Evolutionary conservation across 2,329 filamentous ascomycete species (phyloP), one percentile per base, ranked within the genome.

Genomic region (Lecanosticta acicola): DNA sequence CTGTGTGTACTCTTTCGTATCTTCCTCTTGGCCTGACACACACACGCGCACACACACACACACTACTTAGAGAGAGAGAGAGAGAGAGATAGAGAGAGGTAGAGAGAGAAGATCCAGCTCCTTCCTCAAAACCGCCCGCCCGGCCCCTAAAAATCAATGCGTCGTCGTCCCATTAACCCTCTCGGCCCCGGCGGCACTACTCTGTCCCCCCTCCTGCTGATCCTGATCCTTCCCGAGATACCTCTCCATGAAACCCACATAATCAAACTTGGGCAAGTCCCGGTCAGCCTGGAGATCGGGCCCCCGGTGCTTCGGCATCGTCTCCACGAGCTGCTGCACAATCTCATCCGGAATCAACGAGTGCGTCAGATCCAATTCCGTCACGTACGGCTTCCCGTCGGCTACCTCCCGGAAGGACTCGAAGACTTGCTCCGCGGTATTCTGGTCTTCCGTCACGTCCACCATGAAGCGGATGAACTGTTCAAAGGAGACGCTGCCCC

Each of bases 391-490:
- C 75, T 98, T 98, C 56, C 93, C 93, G 71, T 98, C 93, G 14
- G 93, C 93, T 37, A 98, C 93, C 69, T 98, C 93, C 47, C 84
- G 82, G 79, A 98, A 98, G 54, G 86, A 94, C 71, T 98, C 91
- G 73, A 93, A 97, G 3, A 98, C 93, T 68, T 98, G 93, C 69
- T 97, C 93, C 10, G 93, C 93, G 3, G 90, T 96, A 67, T 98
- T 96, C 71, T 98, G 93, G 64, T 98, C 93, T 69, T 98, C 93
- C 10, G 93, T 98, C 40, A 96, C 93, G 58, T 94, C 88, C 39
- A 98, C 93, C 93, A 98, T 98, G 76, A 98, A 98, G 32, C 87
- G 83, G 66, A 98, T 98, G 64, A 98, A 98, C 68, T 97, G 91
- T 71, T 98, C 93, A 64, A 98, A 98, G 3, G 87, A 93, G 41